phyloP scores from a whole-genome alignment of 2,329 filamentous ascomycete species.

The Pseudogymnoascus sp. region DNA sequence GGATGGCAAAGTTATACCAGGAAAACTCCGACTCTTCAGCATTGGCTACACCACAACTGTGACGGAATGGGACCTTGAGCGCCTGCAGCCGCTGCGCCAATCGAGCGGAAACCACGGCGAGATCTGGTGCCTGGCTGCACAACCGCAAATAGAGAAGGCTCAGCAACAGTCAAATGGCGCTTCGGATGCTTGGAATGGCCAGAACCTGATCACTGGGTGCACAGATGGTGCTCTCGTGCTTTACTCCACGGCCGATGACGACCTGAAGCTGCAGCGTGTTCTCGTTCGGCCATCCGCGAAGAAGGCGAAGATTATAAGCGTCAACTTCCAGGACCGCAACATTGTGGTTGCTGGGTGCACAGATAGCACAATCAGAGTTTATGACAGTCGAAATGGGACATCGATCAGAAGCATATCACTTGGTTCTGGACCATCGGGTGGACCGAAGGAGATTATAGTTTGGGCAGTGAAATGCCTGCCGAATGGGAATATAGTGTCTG shows the following conservation, averaged over 20 bases:
- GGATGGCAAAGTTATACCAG: slow-evolving; percentile 55
- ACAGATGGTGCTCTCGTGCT: slow-evolving; percentile 85
- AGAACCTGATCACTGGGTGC: slow-evolving; percentile 78
- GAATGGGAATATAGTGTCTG: slow-evolving; percentile 85
- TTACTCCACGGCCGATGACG: slow-evolving; percentile 77
- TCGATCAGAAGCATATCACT: slow-evolving; percentile 77
- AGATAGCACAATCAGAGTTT: slow-evolving; percentile 91
- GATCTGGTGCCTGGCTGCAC: slow-evolving; percentile 91
- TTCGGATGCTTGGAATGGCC: slow-evolving; percentile 25
- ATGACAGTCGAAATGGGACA: slow-evolving; percentile 73
- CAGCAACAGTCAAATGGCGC: slow-evolving; percentile 26
- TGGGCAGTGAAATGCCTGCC: slow-evolving; percentile 89
- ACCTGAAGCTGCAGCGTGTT: slow-evolving; percentile 71
- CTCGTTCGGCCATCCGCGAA: slow-evolving; percentile 72
- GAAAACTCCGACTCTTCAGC: slow-evolving; percentile 83
- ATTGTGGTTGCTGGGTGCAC: slow-evolving; percentile 85
- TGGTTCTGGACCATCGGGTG: slow-evolving; percentile 68
- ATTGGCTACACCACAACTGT: slow-evolving; percentile 89
- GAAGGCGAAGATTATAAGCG: slow-evolving; percentile 81
- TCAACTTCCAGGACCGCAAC: slow-evolving; percentile 80
- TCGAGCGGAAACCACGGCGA: slow-evolving; percentile 90
- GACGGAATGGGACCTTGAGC: slow-evolving; percentile 89
- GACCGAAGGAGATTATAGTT: slow-evolving; percentile 77
- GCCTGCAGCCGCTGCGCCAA: slow-evolving; percentile 69
- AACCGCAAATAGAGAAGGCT: slow-evolving; percentile 46